Percentiles rank a stretch among this genome's conserved stretches.
phyloP scores from a whole-genome alignment of 1,284 basidiomycete species.

The Apiotrichum sp. region DNA sequence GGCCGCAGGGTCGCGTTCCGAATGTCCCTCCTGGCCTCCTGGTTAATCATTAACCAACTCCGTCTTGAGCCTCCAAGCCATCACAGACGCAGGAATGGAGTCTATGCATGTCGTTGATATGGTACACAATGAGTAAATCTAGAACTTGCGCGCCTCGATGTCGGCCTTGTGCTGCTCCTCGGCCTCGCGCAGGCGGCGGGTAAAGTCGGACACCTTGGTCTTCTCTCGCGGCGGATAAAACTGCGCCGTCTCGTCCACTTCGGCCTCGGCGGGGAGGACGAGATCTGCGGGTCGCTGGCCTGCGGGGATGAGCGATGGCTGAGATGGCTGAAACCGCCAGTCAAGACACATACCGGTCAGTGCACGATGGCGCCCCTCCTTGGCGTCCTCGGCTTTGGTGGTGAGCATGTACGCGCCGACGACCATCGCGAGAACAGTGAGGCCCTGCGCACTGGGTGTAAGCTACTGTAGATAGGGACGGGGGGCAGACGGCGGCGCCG shows the following conservation, averaged over 20 bases:
- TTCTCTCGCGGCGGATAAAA: conserved; percentile 22
- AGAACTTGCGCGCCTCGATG: conserved; percentile 4
- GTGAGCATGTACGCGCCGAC: conserved; percentile 18
- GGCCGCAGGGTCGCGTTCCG: too few species aligned
- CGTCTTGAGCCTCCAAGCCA: too few species aligned
- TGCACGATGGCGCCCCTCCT: conserved; percentile 10
- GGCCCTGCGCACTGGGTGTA: conserved; percentile 57
- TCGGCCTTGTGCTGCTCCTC: conserved; percentile 39
- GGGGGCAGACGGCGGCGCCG: too few species aligned
- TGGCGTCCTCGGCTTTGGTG: conserved; percentile 10
- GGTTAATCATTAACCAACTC: too few species aligned
- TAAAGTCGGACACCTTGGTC: conserved; percentile 41
- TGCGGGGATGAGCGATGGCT: too few species aligned
- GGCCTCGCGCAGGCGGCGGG: conserved; percentile 39
- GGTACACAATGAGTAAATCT: too few species aligned
- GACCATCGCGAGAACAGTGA: conserved; percentile 67
- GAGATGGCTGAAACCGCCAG: too few species aligned
- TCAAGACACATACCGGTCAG: conserved; percentile 11
- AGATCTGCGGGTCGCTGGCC: too few species aligned
- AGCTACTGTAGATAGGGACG: too few species aligned
- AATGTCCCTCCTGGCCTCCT: too few species aligned
- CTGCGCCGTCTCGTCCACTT: conserved; percentile 16
- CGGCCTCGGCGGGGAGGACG: conserved; percentile 1
- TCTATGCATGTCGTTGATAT: too few species aligned
- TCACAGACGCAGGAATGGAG: too few species aligned